Percentiles rank a stretch among this genome's conserved stretches.
Conservation (phyloP, 768 basidiomycete genomes). For the Inosperma sp. region DNA sequence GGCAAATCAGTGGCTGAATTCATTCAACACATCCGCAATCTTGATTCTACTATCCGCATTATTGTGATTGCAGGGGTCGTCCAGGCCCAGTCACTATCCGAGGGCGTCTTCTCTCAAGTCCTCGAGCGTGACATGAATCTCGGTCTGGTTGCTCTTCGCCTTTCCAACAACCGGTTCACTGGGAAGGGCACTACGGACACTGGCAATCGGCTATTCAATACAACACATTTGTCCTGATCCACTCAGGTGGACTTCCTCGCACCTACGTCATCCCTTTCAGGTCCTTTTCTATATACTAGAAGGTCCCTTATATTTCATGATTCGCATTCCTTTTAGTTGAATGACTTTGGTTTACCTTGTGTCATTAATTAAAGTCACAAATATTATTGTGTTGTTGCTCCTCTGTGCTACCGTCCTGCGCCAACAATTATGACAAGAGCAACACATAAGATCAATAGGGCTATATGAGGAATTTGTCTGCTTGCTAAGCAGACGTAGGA, state of each 20-base stretch:
- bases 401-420: no score
- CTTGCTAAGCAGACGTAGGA: no score
- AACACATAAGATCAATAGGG: no score
- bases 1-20: slow-evolving; percentile 23
- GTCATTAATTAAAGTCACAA: no score
- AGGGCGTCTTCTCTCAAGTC: slow-evolving; percentile 12
- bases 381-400: no score
- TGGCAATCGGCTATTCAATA: slow-evolving; percentile 9
- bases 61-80: background rate
- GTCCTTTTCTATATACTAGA: no score
- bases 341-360: no score
- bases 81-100: slow-evolving; percentile 11
- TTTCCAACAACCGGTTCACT: slow-evolving; percentile 22
- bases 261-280: no score
- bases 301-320: no score
- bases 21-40: slow-evolving; percentile 10
- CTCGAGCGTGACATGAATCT: slow-evolving; percentile 16
- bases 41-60: background rate
- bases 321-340: no score
- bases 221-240: background rate
- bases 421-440: no score
- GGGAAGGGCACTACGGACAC: slow-evolving; percentile 22
- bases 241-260: background rate
- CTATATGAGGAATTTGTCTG: no score
- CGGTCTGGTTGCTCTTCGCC: slow-evolving; percentile 18